Evolutionary conservation across 2,329 filamentous ascomycete species (phyloP).

Genomic region (Penicillium paneum): DNA sequence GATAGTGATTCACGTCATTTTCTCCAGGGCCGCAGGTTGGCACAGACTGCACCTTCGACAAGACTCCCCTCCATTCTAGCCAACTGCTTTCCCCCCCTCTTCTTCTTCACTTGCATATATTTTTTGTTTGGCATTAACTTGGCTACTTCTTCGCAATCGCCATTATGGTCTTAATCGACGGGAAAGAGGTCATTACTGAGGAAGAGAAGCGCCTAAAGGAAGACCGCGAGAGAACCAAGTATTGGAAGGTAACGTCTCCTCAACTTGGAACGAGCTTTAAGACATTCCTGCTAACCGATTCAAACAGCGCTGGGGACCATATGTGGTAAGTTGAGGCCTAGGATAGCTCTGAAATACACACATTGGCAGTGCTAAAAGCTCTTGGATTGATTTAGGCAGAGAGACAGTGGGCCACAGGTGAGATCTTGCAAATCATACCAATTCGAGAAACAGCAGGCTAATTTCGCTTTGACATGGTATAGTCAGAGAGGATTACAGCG

Average conservation of each 20-base stretch:
- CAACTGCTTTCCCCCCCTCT: neutral
- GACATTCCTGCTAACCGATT: neutral
- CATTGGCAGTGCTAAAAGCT: neutral
- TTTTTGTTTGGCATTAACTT: neutral
- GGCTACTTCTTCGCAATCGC: neutral
- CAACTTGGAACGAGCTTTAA: neutral
- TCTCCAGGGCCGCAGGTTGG: slow-evolving; percentile 1
- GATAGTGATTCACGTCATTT: neutral
- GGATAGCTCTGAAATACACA: neutral
- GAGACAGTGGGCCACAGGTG: slow-evolving; percentile 91
- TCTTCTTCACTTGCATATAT: neutral
- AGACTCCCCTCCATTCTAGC: slow-evolving; percentile 1
- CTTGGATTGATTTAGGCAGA: slow-evolving; percentile 53
- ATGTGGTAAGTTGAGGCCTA: slow-evolving; percentile 51
- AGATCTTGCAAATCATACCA: neutral
- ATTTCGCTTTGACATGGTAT: slow-evolving; percentile 23
- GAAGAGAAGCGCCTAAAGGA: slow-evolving; percentile 88
- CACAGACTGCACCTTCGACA: neutral
- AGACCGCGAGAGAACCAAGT: slow-evolving; percentile 76
- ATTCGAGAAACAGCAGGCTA: slow-evolving; percentile 10
- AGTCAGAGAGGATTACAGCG: slow-evolving; percentile 91
- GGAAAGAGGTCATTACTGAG: slow-evolving; percentile 79
- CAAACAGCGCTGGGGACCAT: slow-evolving; percentile 69
- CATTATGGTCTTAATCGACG: slow-evolving; percentile 83
- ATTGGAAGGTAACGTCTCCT: slow-evolving; percentile 75